phyloP scores from a whole-genome alignment of 169 alveolate genomes.

The Eimeria sp. region DNA sequence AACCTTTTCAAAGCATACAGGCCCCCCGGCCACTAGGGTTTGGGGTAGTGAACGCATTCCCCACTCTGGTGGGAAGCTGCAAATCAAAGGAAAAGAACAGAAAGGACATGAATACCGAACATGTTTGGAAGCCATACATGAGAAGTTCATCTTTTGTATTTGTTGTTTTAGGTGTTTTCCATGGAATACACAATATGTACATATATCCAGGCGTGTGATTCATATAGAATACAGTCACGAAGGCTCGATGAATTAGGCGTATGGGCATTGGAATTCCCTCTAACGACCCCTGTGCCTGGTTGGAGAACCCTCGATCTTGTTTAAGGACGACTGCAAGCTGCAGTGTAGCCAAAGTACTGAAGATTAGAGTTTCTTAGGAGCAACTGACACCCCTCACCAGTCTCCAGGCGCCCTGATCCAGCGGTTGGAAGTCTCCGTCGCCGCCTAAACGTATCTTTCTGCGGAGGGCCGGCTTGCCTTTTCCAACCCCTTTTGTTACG shows the following conservation, averaged over 20 bases:
- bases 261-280: neutral
- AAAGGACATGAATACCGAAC: neutral
- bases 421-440: no score
- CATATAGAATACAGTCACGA: neutral
- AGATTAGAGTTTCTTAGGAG: neutral
- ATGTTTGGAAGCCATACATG: neutral
- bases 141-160: neutral
- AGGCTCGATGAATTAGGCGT: neutral
- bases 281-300: neutral
- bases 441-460: no score
- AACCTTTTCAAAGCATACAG: neutral
- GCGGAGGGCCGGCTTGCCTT: no score
- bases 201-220: neutral
- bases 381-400: neutral
- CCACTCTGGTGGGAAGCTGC: neutral
- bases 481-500: no score
- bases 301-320: neutral
- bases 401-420: neutral
- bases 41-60: neutral
- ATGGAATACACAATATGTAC: neutral
- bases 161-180: no score
- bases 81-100: neutral
- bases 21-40: neutral
- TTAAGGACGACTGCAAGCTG: neutral
- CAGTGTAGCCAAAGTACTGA: neutral